A percentile compares a stretch with the other conserved stretches of the same genome.
These are phyloP conservation scores for Venturiaceae sp. DNA, from an alignment of 2,329 filamentous ascomycete species.

Conservation along the genomic window DNA sequence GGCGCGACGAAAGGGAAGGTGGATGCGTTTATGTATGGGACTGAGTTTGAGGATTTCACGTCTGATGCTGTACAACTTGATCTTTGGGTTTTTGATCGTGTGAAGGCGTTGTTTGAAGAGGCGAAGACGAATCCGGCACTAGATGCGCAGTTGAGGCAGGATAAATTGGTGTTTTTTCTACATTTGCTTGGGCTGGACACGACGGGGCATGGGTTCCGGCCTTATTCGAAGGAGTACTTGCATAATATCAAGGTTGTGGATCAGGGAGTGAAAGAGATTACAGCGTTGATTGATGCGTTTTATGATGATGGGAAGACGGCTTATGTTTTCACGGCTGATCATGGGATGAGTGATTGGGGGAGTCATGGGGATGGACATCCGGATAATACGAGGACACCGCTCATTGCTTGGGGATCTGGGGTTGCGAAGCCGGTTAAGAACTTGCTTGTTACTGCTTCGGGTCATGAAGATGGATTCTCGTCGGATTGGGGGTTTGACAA, in stretches of 20 bases:
- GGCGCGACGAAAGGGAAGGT: conserved; percentile 84
- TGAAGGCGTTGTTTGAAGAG: conserved; percentile 74
- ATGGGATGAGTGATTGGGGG: conserved; percentile 99
- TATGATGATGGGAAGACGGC: conserved; percentile 77
- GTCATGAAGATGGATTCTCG: conserved; percentile 82
- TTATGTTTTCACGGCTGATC: conserved; percentile 94
- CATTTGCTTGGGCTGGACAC: conserved; percentile 91
- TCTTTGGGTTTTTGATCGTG: conserved; percentile 90
- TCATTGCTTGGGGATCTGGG: conserved; percentile 90
- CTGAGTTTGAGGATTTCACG: conserved; percentile 85
- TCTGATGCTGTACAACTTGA: conserved; percentile 73
- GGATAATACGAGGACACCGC: conserved; percentile 88
- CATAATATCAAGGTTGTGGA: conserved; percentile 94
- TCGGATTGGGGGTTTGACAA: conserved; percentile 77
- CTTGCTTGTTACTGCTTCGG: conserved; percentile 52
- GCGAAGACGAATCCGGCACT: conserved; percentile 71
- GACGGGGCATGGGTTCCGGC: conserved; percentile 73
- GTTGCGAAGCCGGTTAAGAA: conserved; percentile 62
- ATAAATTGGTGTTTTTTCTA: conserved; percentile 90
- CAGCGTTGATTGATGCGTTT: conserved; percentile 72
- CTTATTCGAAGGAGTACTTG: conserved; percentile 92
- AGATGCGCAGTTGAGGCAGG: conserved; percentile 60
- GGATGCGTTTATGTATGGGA: conserved; percentile 74
- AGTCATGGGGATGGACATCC: conserved; percentile 97
- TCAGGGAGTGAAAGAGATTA: conserved; percentile 75